A percentile compares a stretch with the other conserved stretches of the same genome.
phyloP scores from a whole-genome alignment of 2,329 filamentous ascomycete genomes.

The Fusarium annulatum region DNA sequence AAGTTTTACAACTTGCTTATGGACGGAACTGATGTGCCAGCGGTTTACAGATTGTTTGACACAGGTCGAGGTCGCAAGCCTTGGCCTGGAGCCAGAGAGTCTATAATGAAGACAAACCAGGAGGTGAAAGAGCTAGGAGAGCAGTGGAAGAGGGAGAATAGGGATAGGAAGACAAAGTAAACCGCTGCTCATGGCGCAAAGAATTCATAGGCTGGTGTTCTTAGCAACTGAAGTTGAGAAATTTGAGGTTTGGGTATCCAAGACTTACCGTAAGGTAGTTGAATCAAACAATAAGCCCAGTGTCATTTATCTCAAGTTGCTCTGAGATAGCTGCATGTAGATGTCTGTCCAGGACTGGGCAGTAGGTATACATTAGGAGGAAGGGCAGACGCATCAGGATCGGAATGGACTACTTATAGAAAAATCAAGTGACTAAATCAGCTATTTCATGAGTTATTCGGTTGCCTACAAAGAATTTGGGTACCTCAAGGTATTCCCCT shows the following conservation, averaged over 20 bases:
- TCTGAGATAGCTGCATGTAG: neutral
- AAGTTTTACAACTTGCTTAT: slow-evolving; percentile 55
- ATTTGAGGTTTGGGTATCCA: neutral
- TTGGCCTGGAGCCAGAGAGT: slow-evolving; percentile 53
- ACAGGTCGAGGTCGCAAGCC: slow-evolving; percentile 51
- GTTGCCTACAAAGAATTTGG: neutral
- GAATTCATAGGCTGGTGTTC: neutral
- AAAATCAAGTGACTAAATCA: neutral
- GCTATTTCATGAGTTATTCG: neutral
- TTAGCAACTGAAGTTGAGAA: neutral
- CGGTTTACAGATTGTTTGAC: slow-evolving; percentile 56
- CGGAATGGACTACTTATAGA: neutral
- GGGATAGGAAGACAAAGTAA: slow-evolving; percentile 35
- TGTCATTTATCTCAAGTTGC: neutral
- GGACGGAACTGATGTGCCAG: slow-evolving; percentile 52
- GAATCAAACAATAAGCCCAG: neutral
- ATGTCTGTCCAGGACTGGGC: neutral
- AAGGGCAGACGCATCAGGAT: neutral
- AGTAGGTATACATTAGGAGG: neutral
- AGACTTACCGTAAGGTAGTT: neutral
- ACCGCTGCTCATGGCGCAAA: neutral
- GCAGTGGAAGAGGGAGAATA: slow-evolving; percentile 38
- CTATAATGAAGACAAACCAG: slow-evolving; percentile 46
- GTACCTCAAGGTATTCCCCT: neutral
- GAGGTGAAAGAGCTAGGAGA: slow-evolving; percentile 34